Base-by-base conservation (phyloP, 441 rosid genomes). In the Sinapis alba region DNA sequence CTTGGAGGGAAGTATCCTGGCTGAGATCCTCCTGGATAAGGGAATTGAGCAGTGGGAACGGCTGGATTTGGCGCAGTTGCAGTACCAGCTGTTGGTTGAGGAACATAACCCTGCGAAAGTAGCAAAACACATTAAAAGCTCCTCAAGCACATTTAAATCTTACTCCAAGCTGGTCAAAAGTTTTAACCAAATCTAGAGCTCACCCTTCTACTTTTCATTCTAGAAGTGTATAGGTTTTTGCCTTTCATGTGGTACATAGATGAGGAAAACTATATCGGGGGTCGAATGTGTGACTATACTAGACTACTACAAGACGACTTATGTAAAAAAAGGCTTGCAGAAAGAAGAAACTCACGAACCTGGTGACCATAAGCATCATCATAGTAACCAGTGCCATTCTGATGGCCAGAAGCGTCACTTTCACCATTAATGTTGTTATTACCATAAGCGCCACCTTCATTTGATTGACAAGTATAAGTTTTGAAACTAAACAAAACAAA, bases 381-480 rank as follows among this genome's bases (percentile, higher is more conserved):
- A 61, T 83, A 88, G 62, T 80, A 79, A 83, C 80, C 65, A 71
- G 81, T 85, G 64, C 85, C 88, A 21, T 72, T 77, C 50, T 83
- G 81, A 47, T 47, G 54, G 21, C 54, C 54, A 67, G 90, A 78
- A 78, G 78, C 72, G 64, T 88, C 95, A 70, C 69, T 82, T 69
- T 83, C 88, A 65, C 84, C 88, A 75, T 75, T 68, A 1, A 1
- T 47, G 54, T 47, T 47, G 11, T 15, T 30, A 5, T 27, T 45
- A 47, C 86, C 90, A 81, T 90, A 84, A 36, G 84, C 82, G 53
- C 82, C 94, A 73, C 81, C 90, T 81, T 83, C 79, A 82, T 74
- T 79, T 76, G 26, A 36, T 81, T 62, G 36, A 41, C 65, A 81
- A 62, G 68, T 47, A 63, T 21, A 73, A 58, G 60, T 45, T 24